phyloP scores from a whole-genome alignment of 495 filamentous ascomycete genomes.

The Penicillium cataractarum region DNA sequence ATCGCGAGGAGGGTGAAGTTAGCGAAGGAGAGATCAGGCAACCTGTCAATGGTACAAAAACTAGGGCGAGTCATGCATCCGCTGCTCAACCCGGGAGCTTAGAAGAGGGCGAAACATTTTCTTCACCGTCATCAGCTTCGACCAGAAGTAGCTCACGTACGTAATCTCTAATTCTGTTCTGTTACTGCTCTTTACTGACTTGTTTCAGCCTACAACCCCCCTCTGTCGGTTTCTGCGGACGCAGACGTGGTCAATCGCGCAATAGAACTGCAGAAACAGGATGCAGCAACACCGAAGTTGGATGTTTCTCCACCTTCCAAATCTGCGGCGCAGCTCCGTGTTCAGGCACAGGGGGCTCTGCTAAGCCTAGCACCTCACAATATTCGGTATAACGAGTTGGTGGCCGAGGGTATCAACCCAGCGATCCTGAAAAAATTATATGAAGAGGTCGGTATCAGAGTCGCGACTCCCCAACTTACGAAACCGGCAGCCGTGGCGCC shows the following conservation, averaged over 20 bases:
- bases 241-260: slow-evolving; percentile 21
- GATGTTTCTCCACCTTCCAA: slow-evolving; percentile 15
- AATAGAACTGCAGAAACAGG: slow-evolving; percentile 20
- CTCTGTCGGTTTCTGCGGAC: slow-evolving; percentile 33
- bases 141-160: slow-evolving; percentile 47
- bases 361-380: slow-evolving; percentile 64
- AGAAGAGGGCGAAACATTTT: slow-evolving; percentile 37
- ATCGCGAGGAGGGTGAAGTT: slow-evolving; percentile 74
- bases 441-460: slow-evolving; percentile 61
- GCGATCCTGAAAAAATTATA: slow-evolving; percentile 65
- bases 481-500: background rate
- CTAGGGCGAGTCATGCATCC: background rate
- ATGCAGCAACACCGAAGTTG: background rate
- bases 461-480: slow-evolving; percentile 23
- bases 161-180: background rate
- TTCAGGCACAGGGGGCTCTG: slow-evolving; percentile 71
- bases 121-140: slow-evolving; percentile 26
- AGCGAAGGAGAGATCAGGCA: slow-evolving; percentile 65
- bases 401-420: slow-evolving; percentile 72
- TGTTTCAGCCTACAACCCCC: slow-evolving; percentile 46
- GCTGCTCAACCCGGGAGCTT: slow-evolving; percentile 19
- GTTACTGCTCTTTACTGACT: slow-evolving; percentile 27
- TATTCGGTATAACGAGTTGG: slow-evolving; percentile 67
- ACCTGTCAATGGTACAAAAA: slow-evolving; percentile 10
- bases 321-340: slow-evolving; percentile 55